phyloP scores from a whole-genome alignment of 805 yeast genomes.

The Wickerhamiella vanderwaltii region DNA sequence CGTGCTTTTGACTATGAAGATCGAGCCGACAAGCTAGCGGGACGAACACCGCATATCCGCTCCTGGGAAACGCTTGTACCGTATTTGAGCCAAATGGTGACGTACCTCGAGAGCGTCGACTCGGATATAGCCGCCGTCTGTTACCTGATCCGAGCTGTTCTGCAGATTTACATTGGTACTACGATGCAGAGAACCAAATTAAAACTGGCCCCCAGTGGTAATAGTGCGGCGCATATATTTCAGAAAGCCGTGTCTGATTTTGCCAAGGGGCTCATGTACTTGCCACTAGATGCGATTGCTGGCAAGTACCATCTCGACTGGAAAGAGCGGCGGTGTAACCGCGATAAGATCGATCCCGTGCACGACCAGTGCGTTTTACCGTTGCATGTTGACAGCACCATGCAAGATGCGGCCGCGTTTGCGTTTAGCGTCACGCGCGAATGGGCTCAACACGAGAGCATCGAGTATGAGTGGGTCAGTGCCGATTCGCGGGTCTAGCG shows the following conservation, averaged over 20 bases:
- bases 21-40: conserved; percentile 24
- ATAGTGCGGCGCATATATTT: not conserved
- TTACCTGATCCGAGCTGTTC: conserved; percentile 25
- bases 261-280: conserved; percentile 20
- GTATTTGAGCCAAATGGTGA: conserved; percentile 24
- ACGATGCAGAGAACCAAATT: conserved; percentile 10
- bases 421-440: conserved; percentile 27
- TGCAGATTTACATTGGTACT: conserved; percentile 21
- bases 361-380: conserved; percentile 29
- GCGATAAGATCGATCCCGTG: conserved; percentile 25
- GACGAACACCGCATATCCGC: conserved; percentile 23
- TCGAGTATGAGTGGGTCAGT: conserved; percentile 25
- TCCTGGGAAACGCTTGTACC: conserved; percentile 31
- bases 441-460: conserved; percentile 27
- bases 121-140: conserved; percentile 24
- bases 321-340: conserved; percentile 16
- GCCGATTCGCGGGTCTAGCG: not conserved
- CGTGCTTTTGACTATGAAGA: conserved; percentile 32
- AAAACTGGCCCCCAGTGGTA: not conserved
- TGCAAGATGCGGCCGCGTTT: conserved; percentile 33
- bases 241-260: conserved; percentile 22
- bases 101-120: conserved; percentile 19
- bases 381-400: conserved; percentile 28
- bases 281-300: conserved; percentile 18
- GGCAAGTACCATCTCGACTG: conserved; percentile 20